Percentiles rank a stretch among this genome's conserved stretches.
These are phyloP conservation scores for Globisporangium canariense DNA, from an alignment of 352 stramenopile species.

Conservation along the genomic window DNA sequence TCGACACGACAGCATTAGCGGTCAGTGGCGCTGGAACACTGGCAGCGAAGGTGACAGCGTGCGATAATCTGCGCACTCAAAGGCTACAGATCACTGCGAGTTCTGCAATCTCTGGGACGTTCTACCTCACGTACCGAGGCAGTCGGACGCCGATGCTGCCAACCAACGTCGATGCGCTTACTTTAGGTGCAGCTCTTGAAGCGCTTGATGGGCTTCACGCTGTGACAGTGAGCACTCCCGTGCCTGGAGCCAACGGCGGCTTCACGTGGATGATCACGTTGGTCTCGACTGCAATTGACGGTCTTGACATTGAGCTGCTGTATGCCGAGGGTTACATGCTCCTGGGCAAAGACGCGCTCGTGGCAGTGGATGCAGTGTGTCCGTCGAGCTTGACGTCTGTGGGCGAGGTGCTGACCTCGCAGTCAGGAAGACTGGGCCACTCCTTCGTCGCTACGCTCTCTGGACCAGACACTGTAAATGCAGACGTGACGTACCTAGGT, in stretches of 20 bases:
- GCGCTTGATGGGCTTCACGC: slow-evolving; percentile 72
- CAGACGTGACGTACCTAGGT: slow-evolving; percentile 53
- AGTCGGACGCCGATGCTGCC: slow-evolving; percentile 68
- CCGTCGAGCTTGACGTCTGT: slow-evolving; percentile 39
- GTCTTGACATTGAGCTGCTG: slow-evolving; percentile 42
- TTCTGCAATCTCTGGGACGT: slow-evolving; percentile 73
- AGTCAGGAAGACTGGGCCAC: slow-evolving; percentile 57
- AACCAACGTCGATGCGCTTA: slow-evolving; percentile 48
- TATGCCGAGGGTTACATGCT: slow-evolving; percentile 86
- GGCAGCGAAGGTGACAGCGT: slow-evolving; percentile 71
- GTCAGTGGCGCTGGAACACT: slow-evolving; percentile 24
- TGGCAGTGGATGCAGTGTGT: slow-evolving; percentile 42
- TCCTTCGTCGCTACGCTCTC: slow-evolving; percentile 64
- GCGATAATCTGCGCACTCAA: slow-evolving; percentile 83
- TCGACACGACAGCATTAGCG: slow-evolving; percentile 55
- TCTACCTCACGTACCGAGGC: slow-evolving; percentile 79
- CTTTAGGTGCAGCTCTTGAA: slow-evolving; percentile 62
- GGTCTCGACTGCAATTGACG: slow-evolving; percentile 53
- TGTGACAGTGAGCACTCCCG: slow-evolving; percentile 43
- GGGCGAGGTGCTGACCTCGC: slow-evolving; percentile 27
- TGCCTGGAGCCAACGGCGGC: slow-evolving; percentile 38
- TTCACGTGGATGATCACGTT: slow-evolving; percentile 88
- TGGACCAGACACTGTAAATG: slow-evolving; percentile 49
- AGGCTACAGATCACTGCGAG: slow-evolving; percentile 47
- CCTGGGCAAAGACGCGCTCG: slow-evolving; percentile 32